Percentiles rank a stretch among this genome's conserved stretches.
phyloP scores from a whole-genome alignment of 2,329 filamentous ascomycete species.

The Sclerotiophoma versabilis region DNA sequence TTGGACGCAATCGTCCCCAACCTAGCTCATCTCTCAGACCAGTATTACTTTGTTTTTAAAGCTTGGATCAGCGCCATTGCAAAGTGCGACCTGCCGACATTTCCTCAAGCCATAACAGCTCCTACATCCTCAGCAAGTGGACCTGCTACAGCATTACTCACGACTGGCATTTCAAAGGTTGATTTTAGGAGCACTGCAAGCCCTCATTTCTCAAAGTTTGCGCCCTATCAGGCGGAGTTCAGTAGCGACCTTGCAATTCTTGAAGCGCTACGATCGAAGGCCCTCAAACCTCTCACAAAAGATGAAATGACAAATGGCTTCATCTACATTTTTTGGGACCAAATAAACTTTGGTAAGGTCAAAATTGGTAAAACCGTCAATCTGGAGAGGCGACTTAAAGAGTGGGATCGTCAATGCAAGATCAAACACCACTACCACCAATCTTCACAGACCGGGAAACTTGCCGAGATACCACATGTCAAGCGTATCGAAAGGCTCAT shows the following conservation, averaged over 20 bases:
- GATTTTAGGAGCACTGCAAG: too few species aligned
- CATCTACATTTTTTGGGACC: slow-evolving; percentile 26
- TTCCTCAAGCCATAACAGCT: too few species aligned
- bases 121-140: too few species aligned
- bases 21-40: too few species aligned
- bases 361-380: slow-evolving; percentile 26
- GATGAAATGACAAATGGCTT: not conserved
- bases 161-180: too few species aligned
- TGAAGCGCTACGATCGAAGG: not conserved
- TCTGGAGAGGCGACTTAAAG: slow-evolving; percentile 9
- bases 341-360: slow-evolving; percentile 17
- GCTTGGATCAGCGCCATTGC: too few species aligned
- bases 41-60: too few species aligned
- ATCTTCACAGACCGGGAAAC: slow-evolving; percentile 2
- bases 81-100: too few species aligned
- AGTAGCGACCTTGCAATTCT: not conserved
- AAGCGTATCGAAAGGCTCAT: slow-evolving; percentile 85
- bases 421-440: slow-evolving; percentile 11
- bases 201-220: not conserved
- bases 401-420: slow-evolving; percentile 22
- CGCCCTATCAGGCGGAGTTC: not conserved
- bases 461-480: slow-evolving; percentile 76
- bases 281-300: not conserved
- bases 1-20: too few species aligned
- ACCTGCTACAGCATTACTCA: too few species aligned